Conservation (phyloP, 768 basidiomycete species). For the Lentinula detonsa region DNA sequence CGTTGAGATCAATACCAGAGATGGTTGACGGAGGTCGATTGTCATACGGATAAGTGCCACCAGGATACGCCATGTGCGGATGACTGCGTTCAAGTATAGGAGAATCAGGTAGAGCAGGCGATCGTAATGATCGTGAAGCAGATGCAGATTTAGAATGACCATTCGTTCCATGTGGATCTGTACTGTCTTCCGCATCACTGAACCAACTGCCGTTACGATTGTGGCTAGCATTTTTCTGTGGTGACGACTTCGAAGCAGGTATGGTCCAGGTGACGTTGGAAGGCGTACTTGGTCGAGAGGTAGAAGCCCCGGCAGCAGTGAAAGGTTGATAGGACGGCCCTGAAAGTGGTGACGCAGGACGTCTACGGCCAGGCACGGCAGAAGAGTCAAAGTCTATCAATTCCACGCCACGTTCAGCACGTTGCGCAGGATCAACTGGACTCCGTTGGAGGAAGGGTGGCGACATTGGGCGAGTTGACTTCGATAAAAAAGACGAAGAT, state of each 20-base stretch:
- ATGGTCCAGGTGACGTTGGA: slow-evolving; percentile 73
- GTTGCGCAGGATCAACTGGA: slow-evolving; percentile 40
- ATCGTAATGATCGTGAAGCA: slow-evolving; percentile 42
- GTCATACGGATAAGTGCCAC: slow-evolving; percentile 24
- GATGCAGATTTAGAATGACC: slow-evolving; percentile 38
- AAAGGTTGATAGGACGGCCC: slow-evolving; percentile 55
- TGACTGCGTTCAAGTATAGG: slow-evolving; percentile 37
- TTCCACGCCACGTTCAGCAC: slow-evolving; percentile 26
- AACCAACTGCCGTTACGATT: slow-evolving; percentile 57
- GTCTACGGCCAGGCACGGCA: slow-evolving; percentile 41
- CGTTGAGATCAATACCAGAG: slow-evolving; percentile 42
- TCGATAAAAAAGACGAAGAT: slow-evolving; percentile 40
- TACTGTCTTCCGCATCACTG: slow-evolving; percentile 29
- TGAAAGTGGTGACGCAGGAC: slow-evolving; percentile 71
- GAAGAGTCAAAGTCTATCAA: slow-evolving; percentile 47
- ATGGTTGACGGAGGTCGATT: slow-evolving; percentile 41
- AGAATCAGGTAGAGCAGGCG: slow-evolving; percentile 58
- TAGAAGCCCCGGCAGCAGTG: slow-evolving; percentile 42
- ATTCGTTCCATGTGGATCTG: slow-evolving; percentile 22
- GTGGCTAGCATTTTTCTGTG: slow-evolving; percentile 31
- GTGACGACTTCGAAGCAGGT: slow-evolving; percentile 22
- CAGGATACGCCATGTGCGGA: slow-evolving; percentile 22
- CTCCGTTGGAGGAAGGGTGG: slow-evolving; percentile 54
- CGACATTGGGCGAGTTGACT: slow-evolving; percentile 41
- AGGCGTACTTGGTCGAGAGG: slow-evolving; percentile 59